Conservation (phyloP, 495 filamentous ascomycete genomes). For the Penicillium odoratum region DNA sequence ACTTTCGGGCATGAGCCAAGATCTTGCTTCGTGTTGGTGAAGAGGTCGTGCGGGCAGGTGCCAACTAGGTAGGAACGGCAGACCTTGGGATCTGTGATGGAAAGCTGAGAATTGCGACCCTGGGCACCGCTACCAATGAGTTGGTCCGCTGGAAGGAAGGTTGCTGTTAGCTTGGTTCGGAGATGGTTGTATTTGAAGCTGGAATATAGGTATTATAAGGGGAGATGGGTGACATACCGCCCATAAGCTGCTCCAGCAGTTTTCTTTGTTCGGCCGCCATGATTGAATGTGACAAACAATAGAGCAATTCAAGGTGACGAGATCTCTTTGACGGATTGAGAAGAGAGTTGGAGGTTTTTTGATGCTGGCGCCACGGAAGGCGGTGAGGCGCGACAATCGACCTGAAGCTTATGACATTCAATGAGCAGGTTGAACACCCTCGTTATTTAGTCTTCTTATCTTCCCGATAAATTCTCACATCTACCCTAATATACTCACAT, state of each 20-base stretch:
- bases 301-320: constrained; percentile 9
- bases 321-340: constrained; percentile 13
- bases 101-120: constrained; percentile 73
- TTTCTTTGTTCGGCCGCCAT: constrained; percentile 97
- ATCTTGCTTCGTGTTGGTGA: constrained; percentile 99
- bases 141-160: constrained; percentile 60
- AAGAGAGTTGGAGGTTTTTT: constrained; percentile 22
- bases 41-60: constrained; percentile 97
- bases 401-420: constrained; percentile 7
- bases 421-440: too few relatives aligned
- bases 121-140: constrained; percentile 73
- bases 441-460: too few relatives aligned
- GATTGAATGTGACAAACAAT: constrained; percentile 20
- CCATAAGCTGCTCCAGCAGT: constrained; percentile 83
- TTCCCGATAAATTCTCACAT: too few relatives aligned
- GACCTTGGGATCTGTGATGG: constrained; percentile 89
- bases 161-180: constrained; percentile 34
- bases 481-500: too few relatives aligned
- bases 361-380: constrained; percentile 28
- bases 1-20: constrained; percentile 88
- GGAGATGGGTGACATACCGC: constrained; percentile 40
- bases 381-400: constrained; percentile 29
- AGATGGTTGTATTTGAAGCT: constrained; percentile 2
- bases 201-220: background rate
- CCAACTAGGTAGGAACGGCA: constrained; percentile 94